Percentiles rank a stretch among this genome's conserved stretches.
phyloP scores from a whole-genome alignment of 805 yeast species.

The Kodamaea leandrae region DNA sequence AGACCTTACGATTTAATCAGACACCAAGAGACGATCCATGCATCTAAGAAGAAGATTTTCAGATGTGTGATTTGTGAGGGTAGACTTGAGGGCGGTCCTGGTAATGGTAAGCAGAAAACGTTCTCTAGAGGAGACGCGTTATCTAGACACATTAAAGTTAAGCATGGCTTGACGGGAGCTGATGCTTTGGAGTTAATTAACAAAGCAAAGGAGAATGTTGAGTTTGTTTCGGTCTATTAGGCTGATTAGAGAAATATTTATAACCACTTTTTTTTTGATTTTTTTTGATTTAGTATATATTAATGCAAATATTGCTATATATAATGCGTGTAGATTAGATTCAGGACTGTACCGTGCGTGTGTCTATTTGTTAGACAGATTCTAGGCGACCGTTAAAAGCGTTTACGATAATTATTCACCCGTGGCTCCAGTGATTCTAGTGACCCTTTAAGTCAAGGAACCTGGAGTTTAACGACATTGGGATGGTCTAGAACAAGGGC shows the following conservation, averaged over 20 bases:
- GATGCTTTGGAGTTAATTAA: slow-evolving; percentile 71
- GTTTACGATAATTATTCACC: too few species aligned
- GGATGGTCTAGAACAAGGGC: too few species aligned
- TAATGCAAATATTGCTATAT: slow-evolving; percentile 5
- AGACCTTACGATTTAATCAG: slow-evolving; percentile 53
- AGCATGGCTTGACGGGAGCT: slow-evolving; percentile 69
- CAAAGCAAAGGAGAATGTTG: slow-evolving; percentile 76
- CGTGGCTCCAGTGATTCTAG: too few species aligned
- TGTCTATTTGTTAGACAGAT: too few species aligned
- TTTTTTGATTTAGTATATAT: slow-evolving; percentile 7
- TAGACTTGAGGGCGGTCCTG: slow-evolving; percentile 44
- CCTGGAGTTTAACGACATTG: too few species aligned
- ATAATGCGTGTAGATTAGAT: not conserved
- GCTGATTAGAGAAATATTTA: slow-evolving; percentile 1
- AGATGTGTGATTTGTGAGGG: slow-evolving; percentile 48
- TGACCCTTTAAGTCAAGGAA: too few species aligned
- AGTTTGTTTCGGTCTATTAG: slow-evolving; percentile 39
- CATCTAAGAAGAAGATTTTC: slow-evolving; percentile 43
- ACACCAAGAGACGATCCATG: slow-evolving; percentile 50
- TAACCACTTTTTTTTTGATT: slow-evolving; percentile 4
- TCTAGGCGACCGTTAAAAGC: too few species aligned
- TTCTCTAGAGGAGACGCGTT: slow-evolving; percentile 47
- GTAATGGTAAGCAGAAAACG: slow-evolving; percentile 50
- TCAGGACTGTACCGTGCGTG: too few species aligned
- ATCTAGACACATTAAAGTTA: slow-evolving; percentile 61